These are phyloP conservation scores for Ophiostoma sp. DNA, from an alignment of 2,329 filamentous ascomycete species.

Conservation along the genomic window DNA sequence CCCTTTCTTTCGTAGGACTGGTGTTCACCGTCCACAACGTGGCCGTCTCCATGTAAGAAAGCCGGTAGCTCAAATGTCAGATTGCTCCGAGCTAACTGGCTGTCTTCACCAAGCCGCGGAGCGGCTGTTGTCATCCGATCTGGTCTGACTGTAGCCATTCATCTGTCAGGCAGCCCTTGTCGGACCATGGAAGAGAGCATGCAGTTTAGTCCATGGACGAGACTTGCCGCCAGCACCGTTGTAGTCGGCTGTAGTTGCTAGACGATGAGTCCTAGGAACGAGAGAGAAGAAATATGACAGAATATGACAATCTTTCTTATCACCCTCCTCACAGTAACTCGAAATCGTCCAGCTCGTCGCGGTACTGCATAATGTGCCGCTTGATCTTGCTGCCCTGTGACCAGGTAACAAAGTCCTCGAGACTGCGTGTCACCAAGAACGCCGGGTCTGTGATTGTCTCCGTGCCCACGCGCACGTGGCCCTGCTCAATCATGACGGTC, in stretches of 20 bases:
- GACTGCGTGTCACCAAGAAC: slow-evolving; percentile 81
- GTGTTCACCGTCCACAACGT: not conserved
- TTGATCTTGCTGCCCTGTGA: slow-evolving; percentile 96
- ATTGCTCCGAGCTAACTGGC: too few species aligned
- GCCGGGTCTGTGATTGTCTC: slow-evolving; percentile 89
- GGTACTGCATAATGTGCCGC: slow-evolving; percentile 91
- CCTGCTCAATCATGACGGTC: slow-evolving; percentile 87
- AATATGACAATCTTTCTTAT: not conserved
- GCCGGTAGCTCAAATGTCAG: too few species aligned
- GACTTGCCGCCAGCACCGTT: not conserved
- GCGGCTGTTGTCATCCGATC: too few species aligned
- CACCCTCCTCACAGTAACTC: slow-evolving; percentile 67
- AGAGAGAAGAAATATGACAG: not conserved
- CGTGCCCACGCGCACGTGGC: slow-evolving; percentile 87
- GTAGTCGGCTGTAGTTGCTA: not conserved
- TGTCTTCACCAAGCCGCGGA: too few species aligned
- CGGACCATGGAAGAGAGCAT: not conserved
- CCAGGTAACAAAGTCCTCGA: slow-evolving; percentile 98
- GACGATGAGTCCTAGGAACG: not conserved
- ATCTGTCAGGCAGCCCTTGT: too few species aligned
- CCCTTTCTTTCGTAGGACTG: not conserved
- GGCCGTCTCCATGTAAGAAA: too few species aligned
- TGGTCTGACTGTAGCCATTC: too few species aligned
- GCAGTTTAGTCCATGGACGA: not conserved
- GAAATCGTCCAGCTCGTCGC: slow-evolving; percentile 94